Percentiles rank a stretch among this genome's conserved stretches.
These are phyloP conservation scores for Dothistroma septosporum DNA, from an alignment of 2,329 filamentous ascomycete genomes.

Conservation along the genomic window DNA sequence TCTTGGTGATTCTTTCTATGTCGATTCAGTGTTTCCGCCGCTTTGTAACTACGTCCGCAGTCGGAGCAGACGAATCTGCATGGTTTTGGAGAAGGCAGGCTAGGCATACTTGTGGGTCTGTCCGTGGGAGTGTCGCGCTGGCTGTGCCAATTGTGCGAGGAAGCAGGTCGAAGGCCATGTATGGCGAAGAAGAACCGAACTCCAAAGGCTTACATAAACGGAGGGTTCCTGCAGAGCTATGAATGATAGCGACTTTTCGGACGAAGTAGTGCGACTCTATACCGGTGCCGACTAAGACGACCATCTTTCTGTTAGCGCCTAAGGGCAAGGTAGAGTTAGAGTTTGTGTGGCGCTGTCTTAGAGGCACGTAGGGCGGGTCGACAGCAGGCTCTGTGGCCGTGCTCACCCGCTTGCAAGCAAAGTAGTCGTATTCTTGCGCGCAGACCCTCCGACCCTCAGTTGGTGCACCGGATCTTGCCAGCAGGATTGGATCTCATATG, in stretches of 20 bases:
- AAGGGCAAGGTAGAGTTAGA: neutral
- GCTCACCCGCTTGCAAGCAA: neutral
- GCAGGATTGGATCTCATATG: neutral
- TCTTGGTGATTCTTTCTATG: conserved; percentile 21
- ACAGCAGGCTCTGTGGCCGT: neutral
- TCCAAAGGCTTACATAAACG: neutral
- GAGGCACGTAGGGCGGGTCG: neutral
- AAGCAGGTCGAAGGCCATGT: neutral
- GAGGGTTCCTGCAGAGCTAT: neutral
- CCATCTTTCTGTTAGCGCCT: neutral
- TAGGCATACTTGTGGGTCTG: neutral
- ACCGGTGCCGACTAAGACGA: neutral
- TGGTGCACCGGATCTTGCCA: neutral
- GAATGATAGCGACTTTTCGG: neutral
- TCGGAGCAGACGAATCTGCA: conserved; percentile 15
- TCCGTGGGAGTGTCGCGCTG: neutral
- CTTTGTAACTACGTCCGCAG: conserved; percentile 21
- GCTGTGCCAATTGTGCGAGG: neutral
- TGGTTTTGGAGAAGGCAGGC: conserved; percentile 9
- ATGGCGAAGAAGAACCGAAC: neutral
- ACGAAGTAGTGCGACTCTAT: neutral
- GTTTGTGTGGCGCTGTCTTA: neutral
- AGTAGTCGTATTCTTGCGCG: neutral
- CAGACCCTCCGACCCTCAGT: neutral
- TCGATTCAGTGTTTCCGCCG: conserved; percentile 21